Evolutionary conservation across 2,329 filamentous ascomycete genomes (phyloP).

Genomic region (Trichoderma brevicompactum): DNA sequence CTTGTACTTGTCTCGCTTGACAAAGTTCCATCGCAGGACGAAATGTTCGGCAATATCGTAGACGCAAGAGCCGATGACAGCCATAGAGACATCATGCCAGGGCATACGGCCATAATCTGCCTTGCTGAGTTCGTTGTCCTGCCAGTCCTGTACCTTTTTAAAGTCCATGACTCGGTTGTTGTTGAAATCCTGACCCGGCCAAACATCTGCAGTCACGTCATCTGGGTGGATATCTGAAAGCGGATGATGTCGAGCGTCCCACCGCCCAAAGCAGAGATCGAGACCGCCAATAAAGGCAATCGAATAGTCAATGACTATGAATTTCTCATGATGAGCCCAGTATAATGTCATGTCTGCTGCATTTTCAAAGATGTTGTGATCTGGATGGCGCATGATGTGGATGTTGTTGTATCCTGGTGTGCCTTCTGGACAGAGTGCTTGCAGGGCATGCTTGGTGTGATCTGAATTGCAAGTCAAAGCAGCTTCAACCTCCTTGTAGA

Average conservation of each 20-base stretch:
- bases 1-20: constrained; percentile 98
- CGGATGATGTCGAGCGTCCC: constrained; percentile 85
- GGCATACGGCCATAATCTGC: constrained; percentile 93
- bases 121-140: constrained; percentile 89
- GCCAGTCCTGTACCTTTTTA: constrained; percentile 87
- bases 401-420: constrained; percentile 87
- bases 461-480: constrained; percentile 88
- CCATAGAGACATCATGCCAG: constrained; percentile 97
- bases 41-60: constrained; percentile 97
- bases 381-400: constrained; percentile 83
- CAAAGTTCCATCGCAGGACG: constrained; percentile 91
- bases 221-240: constrained; percentile 87
- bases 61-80: constrained; percentile 83
- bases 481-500: constrained; percentile 86
- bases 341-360: constrained; percentile 96
- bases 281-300: constrained; percentile 92
- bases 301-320: constrained; percentile 90
- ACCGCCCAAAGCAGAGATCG: constrained; percentile 93
- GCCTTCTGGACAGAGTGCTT: constrained; percentile 79
- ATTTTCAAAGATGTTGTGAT: constrained; percentile 94
- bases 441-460: constrained; percentile 88
- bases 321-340: constrained; percentile 98
- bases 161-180: constrained; percentile 98
- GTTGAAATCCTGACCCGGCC: constrained; percentile 97
- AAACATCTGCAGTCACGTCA: constrained; percentile 80